Base-by-base conservation (phyloP, 1,284 basidiomycete species). In the Phylloporus sp. region DNA sequence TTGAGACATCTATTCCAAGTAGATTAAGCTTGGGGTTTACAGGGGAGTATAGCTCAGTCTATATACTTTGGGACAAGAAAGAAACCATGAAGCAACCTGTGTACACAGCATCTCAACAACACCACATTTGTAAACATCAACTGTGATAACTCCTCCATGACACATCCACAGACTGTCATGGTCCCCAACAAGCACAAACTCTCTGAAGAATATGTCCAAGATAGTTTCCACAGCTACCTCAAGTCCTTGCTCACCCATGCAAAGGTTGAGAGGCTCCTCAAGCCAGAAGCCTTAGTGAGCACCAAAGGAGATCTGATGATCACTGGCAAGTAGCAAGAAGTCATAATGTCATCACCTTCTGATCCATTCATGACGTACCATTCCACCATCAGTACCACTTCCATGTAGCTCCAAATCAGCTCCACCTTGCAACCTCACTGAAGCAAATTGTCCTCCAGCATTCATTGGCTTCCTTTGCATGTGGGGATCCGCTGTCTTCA, bases 301-400 rank as follows among this genome's bases (percentile, higher is more conserved):
- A 91, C 91, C 34, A 89, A 92, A 76, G 85, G 81, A 1, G 91
- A 94, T 78, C 76, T 94, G 40, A 92, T 93, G 90, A 89, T 93
- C 60, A 90, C 90, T 70, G 92, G 91, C 88, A 57, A 65, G 84
- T 74, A 66, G 84, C 74, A 39, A 10, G 22, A 51, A 29, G 29
- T 86, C 42, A 28, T n/a, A 2, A 79, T 24, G 49, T 79, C 32
- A 31, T 52, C 29, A 15, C 29, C n/a, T 89, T 51, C 79, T 81
- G 11, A 69, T 71, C 12, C 56, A 68, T 15, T 1, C 26, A 18
- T 59, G 83, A 81, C 65, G 17, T 34, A 87, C 85, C 7, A 69
- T 77, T 26, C 87, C 88, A 2, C 86, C 88, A 0, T 84, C 84
- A 1, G 87, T 90, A 8, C 84, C 88, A 6, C 79, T 89, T 13